Conservation (phyloP, 768 basidiomycete species). For the Boletus reticuloceps region DNA sequence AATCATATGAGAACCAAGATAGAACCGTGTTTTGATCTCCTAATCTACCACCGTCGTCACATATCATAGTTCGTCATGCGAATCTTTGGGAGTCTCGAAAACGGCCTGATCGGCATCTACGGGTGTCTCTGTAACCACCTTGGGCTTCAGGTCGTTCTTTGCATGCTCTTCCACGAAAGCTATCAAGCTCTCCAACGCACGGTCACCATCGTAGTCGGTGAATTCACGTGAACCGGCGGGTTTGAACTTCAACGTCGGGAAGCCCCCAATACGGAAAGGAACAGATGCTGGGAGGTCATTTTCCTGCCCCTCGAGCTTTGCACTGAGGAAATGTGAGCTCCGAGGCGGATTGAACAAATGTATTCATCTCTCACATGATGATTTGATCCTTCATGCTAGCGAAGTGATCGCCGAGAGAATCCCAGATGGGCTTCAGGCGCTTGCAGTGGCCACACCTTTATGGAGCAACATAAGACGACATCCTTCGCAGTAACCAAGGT, state of each 20-base stretch:
- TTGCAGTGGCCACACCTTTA: constrained; percentile 92
- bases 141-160: constrained; percentile 64
- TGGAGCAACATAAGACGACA: background rate
- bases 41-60: constrained; percentile 11
- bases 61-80: constrained; percentile 31
- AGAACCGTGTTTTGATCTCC: constrained; percentile 18
- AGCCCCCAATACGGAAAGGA: constrained; percentile 82
- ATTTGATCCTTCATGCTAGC: constrained; percentile 69
- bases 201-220: constrained; percentile 91
- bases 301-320: constrained; percentile 95
- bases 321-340: constrained; percentile 43
- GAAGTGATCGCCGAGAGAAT: constrained; percentile 84
- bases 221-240: constrained; percentile 83
- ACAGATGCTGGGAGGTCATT: constrained; percentile 92
- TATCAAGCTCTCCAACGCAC: constrained; percentile 80
- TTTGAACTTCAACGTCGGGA: constrained; percentile 98
- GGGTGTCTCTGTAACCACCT: constrained; percentile 20
- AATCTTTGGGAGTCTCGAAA: constrained; percentile 25
- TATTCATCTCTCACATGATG: constrained; percentile 59
- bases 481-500: background rate
- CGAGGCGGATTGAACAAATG: background rate
- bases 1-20: constrained; percentile 17
- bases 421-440: constrained; percentile 94
- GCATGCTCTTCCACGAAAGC: constrained; percentile 81
- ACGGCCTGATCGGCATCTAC: constrained; percentile 19